A percentile compares a stretch with the other conserved stretches of the same genome.
These are phyloP conservation scores for Zangia roseola DNA, from an alignment of 768 basidiomycete species.

Conservation along the genomic window DNA sequence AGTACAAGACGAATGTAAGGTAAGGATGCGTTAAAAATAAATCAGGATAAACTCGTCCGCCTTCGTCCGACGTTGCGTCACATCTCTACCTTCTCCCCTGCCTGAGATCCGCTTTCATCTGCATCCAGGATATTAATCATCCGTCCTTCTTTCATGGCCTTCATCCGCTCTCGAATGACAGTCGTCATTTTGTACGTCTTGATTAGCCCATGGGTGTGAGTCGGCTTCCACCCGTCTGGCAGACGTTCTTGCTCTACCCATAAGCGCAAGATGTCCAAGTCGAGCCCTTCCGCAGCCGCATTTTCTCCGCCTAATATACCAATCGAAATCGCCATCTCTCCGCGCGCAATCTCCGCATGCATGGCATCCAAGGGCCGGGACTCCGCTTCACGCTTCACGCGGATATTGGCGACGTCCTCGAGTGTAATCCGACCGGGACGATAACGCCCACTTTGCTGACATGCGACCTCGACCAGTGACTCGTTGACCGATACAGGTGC, in stretches of 20 bases:
- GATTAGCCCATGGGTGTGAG: slow-evolving; percentile 30
- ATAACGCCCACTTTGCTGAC: slow-evolving; percentile 31
- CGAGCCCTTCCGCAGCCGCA: slow-evolving; percentile 40
- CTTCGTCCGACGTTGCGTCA: background rate
- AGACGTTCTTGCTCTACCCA: slow-evolving; percentile 56
- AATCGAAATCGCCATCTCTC: slow-evolving; percentile 65
- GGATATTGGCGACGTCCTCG: slow-evolving; percentile 45
- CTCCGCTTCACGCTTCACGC: slow-evolving; percentile 50
- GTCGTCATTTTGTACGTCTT: slow-evolving; percentile 31
- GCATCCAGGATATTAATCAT: slow-evolving; percentile 19
- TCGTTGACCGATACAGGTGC: slow-evolving; percentile 43
- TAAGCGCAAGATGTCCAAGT: slow-evolving; percentile 42
- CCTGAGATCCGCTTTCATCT: background rate
- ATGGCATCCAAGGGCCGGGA: slow-evolving; percentile 41
- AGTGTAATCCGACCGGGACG: slow-evolving; percentile 31
- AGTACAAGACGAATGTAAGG: background rate
- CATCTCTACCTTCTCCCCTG: slow-evolving; percentile 14
- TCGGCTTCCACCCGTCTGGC: slow-evolving; percentile 39
- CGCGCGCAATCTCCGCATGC: slow-evolving; percentile 62
- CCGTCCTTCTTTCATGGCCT: slow-evolving; percentile 15
- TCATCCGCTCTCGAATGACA: slow-evolving; percentile 29
- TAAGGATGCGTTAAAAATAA: background rate
- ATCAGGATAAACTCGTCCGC: background rate
- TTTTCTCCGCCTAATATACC: slow-evolving; percentile 43
- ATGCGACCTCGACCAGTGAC: slow-evolving; percentile 38